Evolutionary conservation across 176 grass and related monocot species (phyloP), one percentile per base, ranked within the genome.

Genomic region (Ensete ventricosum): DNA sequence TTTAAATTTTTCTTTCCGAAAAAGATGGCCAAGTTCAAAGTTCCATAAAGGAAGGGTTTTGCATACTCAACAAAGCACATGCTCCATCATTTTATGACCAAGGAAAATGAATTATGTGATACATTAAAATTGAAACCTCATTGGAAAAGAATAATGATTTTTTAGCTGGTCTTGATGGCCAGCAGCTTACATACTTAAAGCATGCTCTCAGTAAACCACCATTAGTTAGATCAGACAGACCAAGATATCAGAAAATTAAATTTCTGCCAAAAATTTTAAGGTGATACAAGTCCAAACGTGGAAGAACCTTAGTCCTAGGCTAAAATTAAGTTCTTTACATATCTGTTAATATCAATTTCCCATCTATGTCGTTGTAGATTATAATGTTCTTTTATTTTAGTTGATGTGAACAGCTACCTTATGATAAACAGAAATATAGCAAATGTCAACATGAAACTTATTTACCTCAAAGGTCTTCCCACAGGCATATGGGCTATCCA

Each of bases 381-480:
- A 20, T 60, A 16, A n/a, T 60, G 57, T 60, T 14, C 57, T n/a
- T 19, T n/a, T 19, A 60, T 9, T n/a, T 60, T 8, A 60, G 17
- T 60, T 60, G 16, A 60, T 60, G 4, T 34, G 0, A 14, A 27
- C 26, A 16, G 24, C 20, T 43, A 29, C 24, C 5, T 65, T 26
- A 26, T 27, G 12, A 65, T 65, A 2, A 3, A 27, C 11, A 11
- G 11, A 14, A 16, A 34, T 16, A 14, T 8, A 22, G 22, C 27
- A 51, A 70, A 73, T 25, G 14, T 52, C 52, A 78, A 78, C 50
- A 22, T 59, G 12, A 26, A 2, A 48, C 13, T 5, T 49, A 77
- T 77, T 80, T 87, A 94, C 95, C 95, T 99, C 90, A 25, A 99
- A 94, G 69, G 90, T 99, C 74, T 91, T 99, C 49, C 82, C 88